phyloP scores from a whole-genome alignment of 1,139 yeast species.

The Taphrina deformans region DNA sequence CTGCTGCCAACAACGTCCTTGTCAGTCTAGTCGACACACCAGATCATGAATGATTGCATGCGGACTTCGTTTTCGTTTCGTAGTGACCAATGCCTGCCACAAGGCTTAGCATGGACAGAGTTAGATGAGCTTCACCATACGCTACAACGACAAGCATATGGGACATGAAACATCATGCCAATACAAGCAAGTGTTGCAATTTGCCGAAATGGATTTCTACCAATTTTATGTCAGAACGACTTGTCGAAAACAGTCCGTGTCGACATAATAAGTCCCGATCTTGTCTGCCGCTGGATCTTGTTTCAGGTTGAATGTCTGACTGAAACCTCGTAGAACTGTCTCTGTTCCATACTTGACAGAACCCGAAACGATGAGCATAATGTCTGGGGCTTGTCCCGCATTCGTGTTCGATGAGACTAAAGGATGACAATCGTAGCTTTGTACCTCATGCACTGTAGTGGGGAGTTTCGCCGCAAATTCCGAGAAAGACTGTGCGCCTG shows the following conservation, averaged over 20 bases:
- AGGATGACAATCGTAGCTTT: conserved; percentile 35
- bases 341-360: conserved; percentile 34
- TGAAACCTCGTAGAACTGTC: conserved; percentile 27
- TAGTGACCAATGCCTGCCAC: too few relatives aligned
- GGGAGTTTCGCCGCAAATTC: conserved; percentile 34
- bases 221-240: conserved; percentile 20
- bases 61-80: too few relatives aligned
- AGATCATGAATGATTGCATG: too few relatives aligned
- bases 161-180: too few relatives aligned
- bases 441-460: conserved; percentile 33
- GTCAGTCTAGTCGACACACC: too few relatives aligned
- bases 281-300: conserved; percentile 33
- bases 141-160: too few relatives aligned
- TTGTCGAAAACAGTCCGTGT: conserved; percentile 35
- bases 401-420: conserved; percentile 31
- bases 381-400: conserved; percentile 30
- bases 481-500: conserved; percentile 16
- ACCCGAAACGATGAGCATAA: conserved; percentile 34
- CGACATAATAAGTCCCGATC: conserved; percentile 34
- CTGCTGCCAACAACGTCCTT: too few relatives aligned
- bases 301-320: conserved; percentile 34
- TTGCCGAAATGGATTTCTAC: too few relatives aligned
- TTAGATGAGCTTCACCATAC: too few relatives aligned
- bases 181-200: too few relatives aligned
- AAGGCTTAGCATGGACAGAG: too few relatives aligned